Conservation (phyloP, 2,329 filamentous ascomycete species). For the Claviceps sp. region DNA sequence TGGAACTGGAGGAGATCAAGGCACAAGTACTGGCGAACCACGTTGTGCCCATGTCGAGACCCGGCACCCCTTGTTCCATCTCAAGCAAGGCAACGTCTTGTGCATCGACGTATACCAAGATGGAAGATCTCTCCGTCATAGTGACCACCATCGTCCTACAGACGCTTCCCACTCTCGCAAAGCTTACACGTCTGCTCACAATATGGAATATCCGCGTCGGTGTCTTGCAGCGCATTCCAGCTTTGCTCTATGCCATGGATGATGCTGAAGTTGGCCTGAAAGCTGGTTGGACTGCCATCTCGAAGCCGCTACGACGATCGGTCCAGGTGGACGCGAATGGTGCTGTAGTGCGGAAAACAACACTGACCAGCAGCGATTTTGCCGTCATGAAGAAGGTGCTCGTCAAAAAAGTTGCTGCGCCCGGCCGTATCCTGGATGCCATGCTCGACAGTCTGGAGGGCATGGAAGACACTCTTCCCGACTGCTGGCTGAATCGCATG, state of each 20-base stretch:
- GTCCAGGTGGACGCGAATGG: constrained; percentile 7
- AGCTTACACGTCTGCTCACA: constrained; percentile 57
- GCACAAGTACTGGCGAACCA: constrained; percentile 73
- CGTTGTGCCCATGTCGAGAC: constrained; percentile 40
- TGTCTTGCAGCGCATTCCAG: constrained; percentile 61
- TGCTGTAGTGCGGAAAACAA: constrained; percentile 9
- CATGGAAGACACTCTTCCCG: constrained; percentile 68
- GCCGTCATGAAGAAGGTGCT: constrained; percentile 49
- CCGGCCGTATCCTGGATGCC: constrained; percentile 63
- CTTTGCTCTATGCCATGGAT: constrained; percentile 51
- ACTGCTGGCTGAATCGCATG: constrained; percentile 76
- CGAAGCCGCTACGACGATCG: constrained; percentile 14
- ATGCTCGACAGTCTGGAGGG: constrained; percentile 85
- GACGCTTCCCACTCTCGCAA: constrained; percentile 67
- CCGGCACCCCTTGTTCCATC: constrained; percentile 21
- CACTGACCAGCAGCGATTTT: constrained; percentile 33
- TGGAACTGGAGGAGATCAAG: constrained; percentile 81
- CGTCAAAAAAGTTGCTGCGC: constrained; percentile 52
- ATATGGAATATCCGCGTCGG: constrained; percentile 66
- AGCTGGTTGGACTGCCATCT: constrained; percentile 53
- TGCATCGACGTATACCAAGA: constrained; percentile 46
- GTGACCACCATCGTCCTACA: constrained; percentile 88
- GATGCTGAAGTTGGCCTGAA: constrained; percentile 52
- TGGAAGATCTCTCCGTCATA: constrained; percentile 84
- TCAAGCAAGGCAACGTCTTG: constrained; percentile 24